Evolutionary conservation across 495 filamentous ascomycete species (phyloP), one percentile per base, ranked within the genome.

Genomic region (Pyrenopolyporus hunteri): DNA sequence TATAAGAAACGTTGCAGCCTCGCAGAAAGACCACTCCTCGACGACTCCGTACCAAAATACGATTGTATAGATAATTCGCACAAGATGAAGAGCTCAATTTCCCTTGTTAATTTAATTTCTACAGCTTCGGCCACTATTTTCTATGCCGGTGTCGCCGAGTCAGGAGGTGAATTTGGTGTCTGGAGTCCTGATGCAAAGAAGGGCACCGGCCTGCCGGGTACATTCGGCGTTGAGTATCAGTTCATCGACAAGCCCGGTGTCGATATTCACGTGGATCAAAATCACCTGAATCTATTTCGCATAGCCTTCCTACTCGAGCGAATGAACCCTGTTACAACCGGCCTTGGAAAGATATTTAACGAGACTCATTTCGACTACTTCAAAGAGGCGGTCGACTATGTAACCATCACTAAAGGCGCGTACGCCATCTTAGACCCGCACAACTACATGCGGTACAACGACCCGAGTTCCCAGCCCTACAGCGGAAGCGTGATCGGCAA

Each of bases 361-460:
- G 79, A 83, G 65, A 80, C 74, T 42, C 76, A 82, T 64, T 83
- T 76, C 55, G 68, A 67, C 10, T 68, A 75, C 57, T 82, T 74
- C 70, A 80, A 78, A 46, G 66, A 78, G 29, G 73, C 81, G 0
- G 73, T 83, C 6, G 76, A 83, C 64, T 81, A 82, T 63, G 78
- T 82, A 45, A 82, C 78, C 3, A 69, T 74, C 32, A 81, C 74
- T 11, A 81, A 80, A 56, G 77, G 78, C 4, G 74, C 73, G 3
- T 78, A 83, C 56, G 73, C 70, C 13, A 83, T 82, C 62, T 62
- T 82, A n/a, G 80, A 83, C 59, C 79, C 79, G 14, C 81, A 83
- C 71, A 82, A 81, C 60, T 82, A 82, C 70, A 82, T 82, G 79
- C 73, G 79, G 6, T 82, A 81, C 69, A 81, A 82, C 67, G 71